phyloP scores from a whole-genome alignment of 1,139 yeast species.

The Nakaseomyces uthaithaninus region DNA sequence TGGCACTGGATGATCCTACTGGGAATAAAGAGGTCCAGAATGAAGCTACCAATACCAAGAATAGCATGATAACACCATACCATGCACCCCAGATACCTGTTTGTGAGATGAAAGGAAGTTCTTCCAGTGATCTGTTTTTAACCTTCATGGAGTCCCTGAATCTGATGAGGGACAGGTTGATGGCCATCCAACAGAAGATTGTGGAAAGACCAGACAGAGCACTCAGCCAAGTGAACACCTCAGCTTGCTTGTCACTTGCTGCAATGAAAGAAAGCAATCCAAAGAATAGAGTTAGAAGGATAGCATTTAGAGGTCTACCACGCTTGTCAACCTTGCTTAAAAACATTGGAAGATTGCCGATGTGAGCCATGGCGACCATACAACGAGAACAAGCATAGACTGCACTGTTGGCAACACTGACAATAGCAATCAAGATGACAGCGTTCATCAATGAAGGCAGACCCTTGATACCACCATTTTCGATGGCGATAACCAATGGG shows the following conservation, averaged over 20 bases:
- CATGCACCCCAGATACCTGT: conserved; percentile 47
- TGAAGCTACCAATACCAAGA: conserved; percentile 48
- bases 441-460: conserved; percentile 46
- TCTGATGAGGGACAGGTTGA: conserved; percentile 51
- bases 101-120: conserved; percentile 47
- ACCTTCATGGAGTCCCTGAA: conserved; percentile 51
- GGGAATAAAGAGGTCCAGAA: conserved; percentile 73
- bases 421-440: conserved; percentile 48
- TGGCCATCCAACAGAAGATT: conserved; percentile 59
- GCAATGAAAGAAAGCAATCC: conserved; percentile 57
- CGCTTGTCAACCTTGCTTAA: conserved; percentile 52
- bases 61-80: conserved; percentile 42
- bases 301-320: conserved; percentile 60
- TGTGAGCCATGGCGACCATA: conserved; percentile 55
- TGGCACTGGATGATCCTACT: conserved; percentile 42
- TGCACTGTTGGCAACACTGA: conserved; percentile 61
- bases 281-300: conserved; percentile 41
- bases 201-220: conserved; percentile 62
- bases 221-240: conserved; percentile 57
- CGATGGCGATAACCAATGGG: conserved; percentile 46
- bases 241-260: conserved; percentile 49
- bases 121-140: conserved; percentile 46
- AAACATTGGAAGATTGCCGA: conserved; percentile 53
- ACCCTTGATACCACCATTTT: conserved; percentile 42
- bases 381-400: conserved; percentile 63